phyloP scores from a whole-genome alignment of 768 basidiomycete genomes.

The Tremella yokohamensis region DNA sequence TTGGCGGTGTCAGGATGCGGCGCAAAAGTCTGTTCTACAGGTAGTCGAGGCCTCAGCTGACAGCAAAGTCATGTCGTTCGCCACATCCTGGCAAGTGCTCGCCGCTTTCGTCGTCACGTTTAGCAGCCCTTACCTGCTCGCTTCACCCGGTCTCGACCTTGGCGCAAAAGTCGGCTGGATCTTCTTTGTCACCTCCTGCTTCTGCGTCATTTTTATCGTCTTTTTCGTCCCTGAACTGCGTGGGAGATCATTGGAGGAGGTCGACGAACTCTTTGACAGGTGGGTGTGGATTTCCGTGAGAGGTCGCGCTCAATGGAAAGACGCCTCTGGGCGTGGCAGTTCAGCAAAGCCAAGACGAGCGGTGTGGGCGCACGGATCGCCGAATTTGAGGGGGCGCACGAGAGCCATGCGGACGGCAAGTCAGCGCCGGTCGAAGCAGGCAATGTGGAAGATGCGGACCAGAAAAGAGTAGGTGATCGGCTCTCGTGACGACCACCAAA shows the following conservation, averaged over 20 bases:
- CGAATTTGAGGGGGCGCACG: constrained; percentile 12
- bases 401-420: not conserved
- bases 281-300: not conserved
- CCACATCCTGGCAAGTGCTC: constrained; percentile 14
- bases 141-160: not conserved
- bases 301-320: constrained; percentile 7
- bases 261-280: constrained; percentile 20
- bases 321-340: constrained; percentile 31
- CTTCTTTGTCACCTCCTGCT: constrained; percentile 7
- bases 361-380: constrained; percentile 26
- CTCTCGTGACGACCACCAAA: no score
- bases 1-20: constrained; percentile 23
- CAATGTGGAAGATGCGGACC: no score
- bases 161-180: constrained; percentile 20
- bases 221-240: constrained; percentile 23
- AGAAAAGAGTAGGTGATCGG: no score
- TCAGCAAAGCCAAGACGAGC: constrained; percentile 15
- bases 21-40: constrained; percentile 9
- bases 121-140: constrained; percentile 13
- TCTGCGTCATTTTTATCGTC: constrained; percentile 15
- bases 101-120: constrained; percentile 13
- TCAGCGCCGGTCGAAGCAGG: no score
- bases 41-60: not conserved
- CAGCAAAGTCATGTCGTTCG: constrained; percentile 5
- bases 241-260: constrained; percentile 19